Conservation (phyloP, 768 basidiomycete genomes). For the Podaxis carcinomalis region DNA sequence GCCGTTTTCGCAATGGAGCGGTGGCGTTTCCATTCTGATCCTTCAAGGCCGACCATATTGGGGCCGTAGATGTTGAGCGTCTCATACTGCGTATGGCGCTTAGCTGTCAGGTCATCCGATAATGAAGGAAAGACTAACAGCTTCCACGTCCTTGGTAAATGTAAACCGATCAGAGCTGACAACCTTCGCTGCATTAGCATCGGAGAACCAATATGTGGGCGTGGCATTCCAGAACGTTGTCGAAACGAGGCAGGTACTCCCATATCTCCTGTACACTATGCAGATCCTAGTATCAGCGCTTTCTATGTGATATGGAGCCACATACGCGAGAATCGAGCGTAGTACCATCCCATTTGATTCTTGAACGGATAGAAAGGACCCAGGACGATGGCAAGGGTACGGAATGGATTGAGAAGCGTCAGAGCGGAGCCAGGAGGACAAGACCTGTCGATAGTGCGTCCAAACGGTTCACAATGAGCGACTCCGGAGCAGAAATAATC, state of each 20-base stretch:
- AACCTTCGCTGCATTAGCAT: conserved; percentile 36
- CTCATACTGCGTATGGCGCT: conserved; percentile 27
- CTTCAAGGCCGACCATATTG: conserved; percentile 39
- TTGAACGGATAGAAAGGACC: conserved; percentile 30
- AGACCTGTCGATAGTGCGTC: neutral
- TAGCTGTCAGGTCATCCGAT: neutral
- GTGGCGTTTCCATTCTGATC: conserved; percentile 44
- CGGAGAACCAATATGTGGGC: conserved; percentile 37
- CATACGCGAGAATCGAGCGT: conserved; percentile 32
- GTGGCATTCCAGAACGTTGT: conserved; percentile 25
- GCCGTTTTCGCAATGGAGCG: conserved; percentile 41
- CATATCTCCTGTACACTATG: conserved; percentile 33
- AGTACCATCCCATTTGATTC: conserved; percentile 28
- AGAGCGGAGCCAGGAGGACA: conserved; percentile 13
- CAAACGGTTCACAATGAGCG: neutral
- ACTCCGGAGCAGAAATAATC: neutral
- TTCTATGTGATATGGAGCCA: neutral
- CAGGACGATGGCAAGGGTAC: conserved; percentile 19
- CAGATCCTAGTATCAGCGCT: neutral
- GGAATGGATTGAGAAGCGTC: conserved; percentile 27
- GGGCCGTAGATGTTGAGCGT: conserved; percentile 40
- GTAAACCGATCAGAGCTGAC: conserved; percentile 26
- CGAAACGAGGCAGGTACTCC: conserved; percentile 35
- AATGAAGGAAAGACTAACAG: conserved; percentile 21
- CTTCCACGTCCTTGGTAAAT: conserved; percentile 36